These are phyloP conservation scores for Candida nonsorbophila DNA, from an alignment of 805 yeast species.

Conservation along the genomic window DNA sequence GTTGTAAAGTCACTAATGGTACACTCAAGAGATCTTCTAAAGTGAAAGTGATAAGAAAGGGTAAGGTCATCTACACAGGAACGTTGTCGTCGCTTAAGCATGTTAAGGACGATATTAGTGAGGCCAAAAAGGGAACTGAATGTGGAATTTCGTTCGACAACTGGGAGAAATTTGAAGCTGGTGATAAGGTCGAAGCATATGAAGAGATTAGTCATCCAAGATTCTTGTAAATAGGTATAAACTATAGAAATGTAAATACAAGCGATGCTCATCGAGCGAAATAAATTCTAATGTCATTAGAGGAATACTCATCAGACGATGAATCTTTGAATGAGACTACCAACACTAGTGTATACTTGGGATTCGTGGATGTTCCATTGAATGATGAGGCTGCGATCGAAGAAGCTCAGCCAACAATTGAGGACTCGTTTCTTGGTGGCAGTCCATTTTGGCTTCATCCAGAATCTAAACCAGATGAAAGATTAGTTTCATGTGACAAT, in stretches of 20 bases:
- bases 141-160: constrained; percentile 76
- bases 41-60: constrained; percentile 53
- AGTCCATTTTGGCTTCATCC: constrained; percentile 59
- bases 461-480: constrained; percentile 50
- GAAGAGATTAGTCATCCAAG: constrained; percentile 52
- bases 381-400: constrained; percentile 34
- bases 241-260: constrained; percentile 3
- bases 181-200: constrained; percentile 69
- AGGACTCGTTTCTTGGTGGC: constrained; percentile 83
- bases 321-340: constrained; percentile 30
- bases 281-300: constrained; percentile 30
- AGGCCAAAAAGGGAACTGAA: constrained; percentile 80
- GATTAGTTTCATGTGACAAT: constrained; percentile 54
- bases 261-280: neutral
- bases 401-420: constrained; percentile 37
- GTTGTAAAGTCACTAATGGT: constrained; percentile 77
- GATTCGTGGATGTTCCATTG: constrained; percentile 58
- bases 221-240: constrained; percentile 18
- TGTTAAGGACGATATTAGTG: constrained; percentile 71
- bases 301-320: constrained; percentile 52
- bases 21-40: constrained; percentile 51
- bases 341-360: constrained; percentile 45
- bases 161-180: constrained; percentile 67
- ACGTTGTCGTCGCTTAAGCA: constrained; percentile 69
- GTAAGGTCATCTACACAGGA: constrained; percentile 49